Base-by-base conservation (phyloP, 352 stramenopile species). In the Globisporangium rhizosaccharum region DNA sequence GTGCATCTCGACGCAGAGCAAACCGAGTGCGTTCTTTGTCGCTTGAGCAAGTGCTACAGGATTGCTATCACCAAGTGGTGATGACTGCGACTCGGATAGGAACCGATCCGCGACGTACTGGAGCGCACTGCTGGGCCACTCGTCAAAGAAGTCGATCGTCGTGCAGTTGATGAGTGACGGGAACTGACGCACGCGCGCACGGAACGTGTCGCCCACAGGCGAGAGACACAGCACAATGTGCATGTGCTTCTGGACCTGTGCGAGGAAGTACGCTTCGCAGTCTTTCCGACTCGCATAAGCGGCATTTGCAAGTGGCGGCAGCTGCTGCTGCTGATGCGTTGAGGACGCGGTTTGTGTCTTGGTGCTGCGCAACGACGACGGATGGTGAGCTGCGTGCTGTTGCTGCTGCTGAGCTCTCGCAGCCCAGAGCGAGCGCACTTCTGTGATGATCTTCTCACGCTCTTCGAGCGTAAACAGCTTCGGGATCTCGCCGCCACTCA, bases 61-160 rank as follows among this genome's bases (percentile, higher is more conserved):
- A 1, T 30, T 47, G 20, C 36, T 56, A 10, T 51, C 36, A 10
- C 18, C 41, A 46, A 4, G 11, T 18, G 41, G 18, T 15, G 41
- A 1, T 46, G 39, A 14, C 5, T 39, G 25, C 14, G 42, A 9
- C 7, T 78, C 61, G 0, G 63, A 69, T 1, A 89, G 50, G 49
- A 83, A 83, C 14, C 81, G 77, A 56, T 92, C 76, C 0, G 85
- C 83, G 46, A 94, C 84, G 48, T 86, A 91, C 56, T 93, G 75
- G 17, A 98, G 68, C 14, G 93, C 93, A 33, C 79, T 75, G 53
- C 74, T 73, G 0, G 93, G 92, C 93, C 93, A 98, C 51, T 90
- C 87, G n/a, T 93, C 76, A 59, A 98, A 98, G 72, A 82, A 97
- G 53, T 97, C 87, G 46, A 97, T 97, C 0, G 91, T 97, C 23